Evolutionary conservation across 352 stramenopile species (phyloP).

Genomic region (Pythium oligandrum): DNA sequence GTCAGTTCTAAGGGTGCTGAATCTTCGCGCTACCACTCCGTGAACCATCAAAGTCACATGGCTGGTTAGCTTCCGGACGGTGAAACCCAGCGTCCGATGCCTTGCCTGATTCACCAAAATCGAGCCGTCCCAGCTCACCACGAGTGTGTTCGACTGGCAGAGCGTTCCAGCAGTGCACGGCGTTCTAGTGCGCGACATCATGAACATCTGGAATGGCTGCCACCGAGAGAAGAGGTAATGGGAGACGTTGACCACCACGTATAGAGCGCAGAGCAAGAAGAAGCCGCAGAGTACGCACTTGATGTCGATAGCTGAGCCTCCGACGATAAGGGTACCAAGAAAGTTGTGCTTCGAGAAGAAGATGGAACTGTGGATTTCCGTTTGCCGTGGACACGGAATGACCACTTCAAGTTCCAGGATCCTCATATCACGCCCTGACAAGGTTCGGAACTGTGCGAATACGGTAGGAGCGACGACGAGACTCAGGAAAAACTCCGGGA

Average conservation of each 20-base stretch:
- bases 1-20: no score
- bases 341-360: constrained; percentile 4
- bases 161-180: constrained; percentile 9
- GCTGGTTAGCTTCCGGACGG: no score
- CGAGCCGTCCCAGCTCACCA: constrained; percentile 16
- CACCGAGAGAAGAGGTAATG: background rate
- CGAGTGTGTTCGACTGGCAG: constrained; percentile 9
- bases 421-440: constrained; percentile 3
- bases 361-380: background rate
- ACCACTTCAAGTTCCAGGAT: constrained; percentile 9
- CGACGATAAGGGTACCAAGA: constrained; percentile 1
- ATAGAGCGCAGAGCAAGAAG: background rate
- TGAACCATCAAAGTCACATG: no score
- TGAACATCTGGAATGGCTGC: constrained; percentile 1
- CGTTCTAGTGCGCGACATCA: constrained; percentile 9
- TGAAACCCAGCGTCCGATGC: background rate
- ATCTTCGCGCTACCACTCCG: no score
- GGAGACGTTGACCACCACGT: background rate
- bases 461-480: constrained; percentile 17
- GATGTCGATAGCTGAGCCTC: background rate
- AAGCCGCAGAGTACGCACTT: background rate
- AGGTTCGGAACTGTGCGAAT: constrained; percentile 5
- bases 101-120: background rate
- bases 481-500: constrained; percentile 20
- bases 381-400: background rate